Evolutionary conservation across 495 filamentous ascomycete genomes (phyloP).

Genomic region (Coniosporium apollinis): DNA sequence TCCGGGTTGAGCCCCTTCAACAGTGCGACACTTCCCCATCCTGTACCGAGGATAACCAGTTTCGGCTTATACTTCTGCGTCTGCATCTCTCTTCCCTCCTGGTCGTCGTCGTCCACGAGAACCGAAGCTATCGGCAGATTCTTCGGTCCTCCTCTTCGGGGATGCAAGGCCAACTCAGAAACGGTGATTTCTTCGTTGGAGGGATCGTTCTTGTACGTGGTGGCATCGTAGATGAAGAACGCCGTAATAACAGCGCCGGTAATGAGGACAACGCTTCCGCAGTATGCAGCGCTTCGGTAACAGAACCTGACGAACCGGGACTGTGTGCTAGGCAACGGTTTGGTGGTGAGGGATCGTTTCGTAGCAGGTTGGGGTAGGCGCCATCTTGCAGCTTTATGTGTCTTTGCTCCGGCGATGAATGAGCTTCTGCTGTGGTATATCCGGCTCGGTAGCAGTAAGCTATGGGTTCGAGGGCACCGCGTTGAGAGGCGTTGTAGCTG

Average conservation of each 20-base stretch:
- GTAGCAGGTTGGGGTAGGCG: too few species aligned
- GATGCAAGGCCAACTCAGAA: conserved; percentile 64
- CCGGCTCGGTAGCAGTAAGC: too few species aligned
- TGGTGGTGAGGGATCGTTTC: conserved; percentile 8
- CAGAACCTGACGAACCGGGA: conserved; percentile 24
- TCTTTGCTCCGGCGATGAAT: too few species aligned
- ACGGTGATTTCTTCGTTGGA: conserved; percentile 58
- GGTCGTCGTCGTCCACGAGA: conserved; percentile 76
- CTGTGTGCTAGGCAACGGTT: conserved; percentile 7
- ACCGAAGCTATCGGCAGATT: conserved; percentile 83
- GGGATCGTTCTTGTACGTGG: conserved; percentile 60
- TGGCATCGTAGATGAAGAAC: conserved; percentile 92
- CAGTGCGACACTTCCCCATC: conserved; percentile 88
- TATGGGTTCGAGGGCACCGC: too few species aligned
- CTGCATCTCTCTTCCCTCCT: conserved; percentile 42
- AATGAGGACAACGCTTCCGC: conserved; percentile 42
- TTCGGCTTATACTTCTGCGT: conserved; percentile 69
- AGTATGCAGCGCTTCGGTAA: conserved; percentile 35
- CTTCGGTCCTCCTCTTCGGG: conserved; percentile 79
- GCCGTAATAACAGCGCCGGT: conserved; percentile 41
- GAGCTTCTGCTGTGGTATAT: too few species aligned
- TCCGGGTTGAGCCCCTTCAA: conserved; percentile 80
- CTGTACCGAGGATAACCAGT: conserved; percentile 82
- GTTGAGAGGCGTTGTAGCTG: too few species aligned
- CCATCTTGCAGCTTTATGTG: too few species aligned